These are phyloP conservation scores for Russula vinacea DNA, from an alignment of 768 basidiomycete genomes.

Conservation along the genomic window DNA sequence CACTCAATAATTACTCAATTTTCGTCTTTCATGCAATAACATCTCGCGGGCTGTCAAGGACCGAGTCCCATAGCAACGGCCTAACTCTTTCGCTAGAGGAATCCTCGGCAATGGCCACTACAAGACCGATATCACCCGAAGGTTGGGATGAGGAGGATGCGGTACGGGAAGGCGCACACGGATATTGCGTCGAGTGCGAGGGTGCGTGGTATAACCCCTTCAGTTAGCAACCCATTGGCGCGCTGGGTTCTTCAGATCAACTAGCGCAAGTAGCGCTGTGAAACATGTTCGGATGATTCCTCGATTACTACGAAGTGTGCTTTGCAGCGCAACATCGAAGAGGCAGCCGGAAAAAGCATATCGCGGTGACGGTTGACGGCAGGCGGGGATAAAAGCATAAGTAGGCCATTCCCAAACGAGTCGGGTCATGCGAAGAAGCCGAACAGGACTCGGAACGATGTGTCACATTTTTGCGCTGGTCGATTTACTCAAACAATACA, in stretches of 20 bases:
- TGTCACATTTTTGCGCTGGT: too few relatives aligned
- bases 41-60: slow-evolving; percentile 12
- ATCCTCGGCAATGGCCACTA: slow-evolving; percentile 67
- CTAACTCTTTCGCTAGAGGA: slow-evolving; percentile 57
- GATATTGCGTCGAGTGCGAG: slow-evolving; percentile 83
- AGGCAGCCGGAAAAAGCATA: slow-evolving; percentile 67
- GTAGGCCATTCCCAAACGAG: slow-evolving; percentile 28
- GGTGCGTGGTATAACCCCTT: slow-evolving; percentile 46
- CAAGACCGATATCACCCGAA: slow-evolving; percentile 38
- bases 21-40: too few relatives aligned
- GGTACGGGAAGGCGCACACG: slow-evolving; percentile 49
- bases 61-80: slow-evolving; percentile 19
- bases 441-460: too few relatives aligned
- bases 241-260: slow-evolving; percentile 54
- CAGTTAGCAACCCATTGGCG: neutral
- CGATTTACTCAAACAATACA: too few relatives aligned
- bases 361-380: too few relatives aligned
- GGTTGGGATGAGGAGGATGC: slow-evolving; percentile 69
- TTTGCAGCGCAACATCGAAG: slow-evolving; percentile 83
- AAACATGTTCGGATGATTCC: too few relatives aligned
- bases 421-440: slow-evolving; percentile 34
- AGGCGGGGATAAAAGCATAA: too few relatives aligned
- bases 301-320: too few relatives aligned
- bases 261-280: slow-evolving; percentile 73
- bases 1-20: slow-evolving; percentile 10